Percentiles rank a stretch among this genome's conserved stretches.
Evolutionary conservation across 2,329 filamentous ascomycete species (phyloP).

Genomic region (Cryoendolithus antarcticus): DNA sequence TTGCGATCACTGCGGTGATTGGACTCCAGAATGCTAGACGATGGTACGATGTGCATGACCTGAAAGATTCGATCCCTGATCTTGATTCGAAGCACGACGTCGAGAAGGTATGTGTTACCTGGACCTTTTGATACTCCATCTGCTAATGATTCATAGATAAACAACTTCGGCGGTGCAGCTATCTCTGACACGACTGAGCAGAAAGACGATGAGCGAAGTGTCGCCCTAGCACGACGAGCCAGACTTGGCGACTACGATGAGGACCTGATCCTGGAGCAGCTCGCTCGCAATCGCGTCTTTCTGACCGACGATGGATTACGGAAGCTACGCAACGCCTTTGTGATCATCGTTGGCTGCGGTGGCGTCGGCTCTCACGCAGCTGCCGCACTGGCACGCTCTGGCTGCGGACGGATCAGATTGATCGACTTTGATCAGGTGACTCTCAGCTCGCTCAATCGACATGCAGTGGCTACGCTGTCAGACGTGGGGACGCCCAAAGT

Average conservation of each 20-base stretch:
- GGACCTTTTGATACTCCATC: neutral
- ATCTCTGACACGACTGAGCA: conserved; percentile 24
- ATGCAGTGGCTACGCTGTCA: conserved; percentile 83
- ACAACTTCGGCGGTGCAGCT: conserved; percentile 46
- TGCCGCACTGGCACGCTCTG: conserved; percentile 75
- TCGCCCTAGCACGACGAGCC: conserved; percentile 46
- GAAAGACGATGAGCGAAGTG: conserved; percentile 46
- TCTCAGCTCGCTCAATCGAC: conserved; percentile 85
- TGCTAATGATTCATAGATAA: conserved; percentile 37
- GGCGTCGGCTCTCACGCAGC: conserved; percentile 90
- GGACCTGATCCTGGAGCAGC: conserved; percentile 84
- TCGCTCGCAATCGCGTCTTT: conserved; percentile 86
- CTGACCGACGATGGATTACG: conserved; percentile 68
- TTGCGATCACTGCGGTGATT: conserved; percentile 42
- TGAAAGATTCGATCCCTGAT: conserved; percentile 52
- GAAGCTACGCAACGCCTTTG: conserved; percentile 68
- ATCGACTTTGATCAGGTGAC: conserved; percentile 98
- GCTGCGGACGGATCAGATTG: conserved; percentile 74
- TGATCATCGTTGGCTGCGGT: conserved; percentile 84
- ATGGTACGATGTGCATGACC: conserved; percentile 41
- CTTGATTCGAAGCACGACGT: conserved; percentile 39
- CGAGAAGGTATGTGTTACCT: conserved; percentile 35
- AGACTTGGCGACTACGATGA: conserved; percentile 54
- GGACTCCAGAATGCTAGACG: conserved; percentile 44
- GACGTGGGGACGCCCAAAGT: conserved; percentile 94